Percentiles rank a stretch among this genome's conserved stretches.
phyloP scores from a whole-genome alignment of 139 green algal genomes.

The Auxenochlorella protothecoides region DNA sequence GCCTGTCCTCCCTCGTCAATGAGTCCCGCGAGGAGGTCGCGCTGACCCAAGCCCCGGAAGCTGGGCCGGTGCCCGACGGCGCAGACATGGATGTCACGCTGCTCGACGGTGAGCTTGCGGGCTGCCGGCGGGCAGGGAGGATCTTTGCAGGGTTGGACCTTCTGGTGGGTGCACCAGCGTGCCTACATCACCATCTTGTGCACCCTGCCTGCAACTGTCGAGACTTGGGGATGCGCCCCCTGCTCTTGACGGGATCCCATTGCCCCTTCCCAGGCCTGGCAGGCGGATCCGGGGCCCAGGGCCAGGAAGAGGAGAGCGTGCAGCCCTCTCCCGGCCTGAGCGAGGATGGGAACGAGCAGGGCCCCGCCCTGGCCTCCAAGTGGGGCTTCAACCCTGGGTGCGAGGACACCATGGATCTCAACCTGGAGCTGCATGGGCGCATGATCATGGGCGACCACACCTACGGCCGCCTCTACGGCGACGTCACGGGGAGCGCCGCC shows the following conservation, averaged over 20 bases:
- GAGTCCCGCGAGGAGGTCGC: constrained; percentile 47
- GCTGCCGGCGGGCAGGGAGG: too few species aligned
- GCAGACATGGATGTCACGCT: constrained; percentile 18
- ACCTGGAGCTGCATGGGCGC: constrained; percentile 41
- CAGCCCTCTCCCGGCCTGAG: too few species aligned
- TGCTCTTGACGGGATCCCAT: background rate
- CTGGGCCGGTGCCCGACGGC: too few species aligned
- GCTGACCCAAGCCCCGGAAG: too few species aligned
- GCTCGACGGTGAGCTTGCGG: too few species aligned
- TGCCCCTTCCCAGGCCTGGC: background rate
- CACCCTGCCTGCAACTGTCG: too few species aligned
- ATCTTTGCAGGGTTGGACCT: too few species aligned
- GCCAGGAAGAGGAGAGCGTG: too few species aligned
- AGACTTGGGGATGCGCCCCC: background rate
- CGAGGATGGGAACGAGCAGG: too few species aligned
- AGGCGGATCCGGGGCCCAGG: too few species aligned
- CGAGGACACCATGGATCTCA: constrained; percentile 49
- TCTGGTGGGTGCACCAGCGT: too few species aligned
- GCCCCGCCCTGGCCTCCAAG: constrained; percentile 32
- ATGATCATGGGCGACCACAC: constrained; percentile 62
- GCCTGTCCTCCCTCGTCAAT: constrained; percentile 57
- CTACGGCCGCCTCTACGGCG: constrained; percentile 56
- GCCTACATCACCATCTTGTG: too few species aligned
- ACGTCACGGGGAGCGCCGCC: constrained; percentile 7
- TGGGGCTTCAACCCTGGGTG: constrained; percentile 70